Evolutionary conservation across 73 alveolate species (phyloP).

Genomic region (Stentor roeselii): DNA sequence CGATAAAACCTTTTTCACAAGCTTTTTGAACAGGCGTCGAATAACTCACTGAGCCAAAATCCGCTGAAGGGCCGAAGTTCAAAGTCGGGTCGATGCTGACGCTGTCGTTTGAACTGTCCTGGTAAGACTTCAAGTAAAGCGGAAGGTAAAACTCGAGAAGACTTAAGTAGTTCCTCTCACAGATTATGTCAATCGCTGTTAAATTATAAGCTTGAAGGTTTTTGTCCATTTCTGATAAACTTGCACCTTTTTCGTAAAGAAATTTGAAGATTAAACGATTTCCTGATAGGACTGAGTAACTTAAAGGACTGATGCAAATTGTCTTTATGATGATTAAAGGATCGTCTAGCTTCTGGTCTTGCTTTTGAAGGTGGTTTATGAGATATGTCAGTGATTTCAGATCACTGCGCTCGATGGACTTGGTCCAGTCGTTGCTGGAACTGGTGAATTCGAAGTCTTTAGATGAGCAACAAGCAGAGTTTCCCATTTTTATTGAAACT

Average conservation of each 20-base stretch:
- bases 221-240: not conserved
- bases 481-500: not conserved
- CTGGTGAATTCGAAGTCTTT: not conserved
- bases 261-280: not conserved
- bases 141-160: not conserved
- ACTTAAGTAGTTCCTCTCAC: not conserved
- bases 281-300: not conserved
- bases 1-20: slow-evolving; percentile 20
- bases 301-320: not conserved
- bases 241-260: not conserved
- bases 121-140: not conserved
- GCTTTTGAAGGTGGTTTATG: not conserved
- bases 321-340: not conserved
- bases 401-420: not conserved
- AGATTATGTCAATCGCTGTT: not conserved
- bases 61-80: not conserved
- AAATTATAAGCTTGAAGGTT: not conserved
- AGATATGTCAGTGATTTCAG: not conserved
- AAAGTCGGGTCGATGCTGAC: not conserved
- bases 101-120: not conserved
- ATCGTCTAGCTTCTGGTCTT: not conserved
- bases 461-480: not conserved
- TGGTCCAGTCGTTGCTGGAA: not conserved
- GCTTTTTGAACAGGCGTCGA: slow-evolving; percentile 14
- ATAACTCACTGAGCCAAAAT: not conserved